phyloP scores from a whole-genome alignment of 2,329 filamentous ascomycete genomes.

The Neoarthrinium moseri region DNA sequence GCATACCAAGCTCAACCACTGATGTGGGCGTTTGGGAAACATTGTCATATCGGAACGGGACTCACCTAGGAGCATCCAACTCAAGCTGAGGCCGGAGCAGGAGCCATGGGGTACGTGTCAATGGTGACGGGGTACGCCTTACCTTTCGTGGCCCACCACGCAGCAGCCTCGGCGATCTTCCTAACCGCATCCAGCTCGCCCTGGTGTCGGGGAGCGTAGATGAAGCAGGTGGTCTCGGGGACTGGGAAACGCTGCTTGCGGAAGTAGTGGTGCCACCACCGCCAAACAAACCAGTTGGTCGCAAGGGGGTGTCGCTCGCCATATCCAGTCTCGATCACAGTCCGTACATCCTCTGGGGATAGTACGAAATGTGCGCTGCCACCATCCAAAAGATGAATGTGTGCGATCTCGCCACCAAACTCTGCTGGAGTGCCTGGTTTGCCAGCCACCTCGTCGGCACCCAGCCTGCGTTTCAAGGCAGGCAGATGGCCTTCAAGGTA shows the following conservation, averaged over 20 bases:
- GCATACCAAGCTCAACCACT: no score
- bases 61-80: background rate
- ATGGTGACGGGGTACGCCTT: constrained; percentile 2
- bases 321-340: constrained; percentile 55
- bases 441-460: background rate
- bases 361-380: constrained; percentile 55
- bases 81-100: background rate
- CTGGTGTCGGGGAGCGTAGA: constrained; percentile 10
- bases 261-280: background rate
- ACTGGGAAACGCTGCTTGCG: constrained; percentile 7
- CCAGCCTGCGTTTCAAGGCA: background rate
- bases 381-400: constrained; percentile 39
- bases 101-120: constrained; percentile 10
- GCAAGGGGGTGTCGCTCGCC: constrained; percentile 50
- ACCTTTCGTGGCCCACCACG: constrained; percentile 11
- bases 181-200: constrained; percentile 5
- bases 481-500: constrained; percentile 10
- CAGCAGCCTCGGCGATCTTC: constrained; percentile 7
- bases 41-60: no score
- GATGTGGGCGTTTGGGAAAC: no score
- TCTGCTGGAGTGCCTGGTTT: background rate
- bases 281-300: constrained; percentile 6
- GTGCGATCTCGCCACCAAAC: constrained; percentile 11
- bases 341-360: constrained; percentile 53
- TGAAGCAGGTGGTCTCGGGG: constrained; percentile 10